Base-by-base conservation (phyloP, 805 yeast species). In the Starmerella stigmatis region DNA sequence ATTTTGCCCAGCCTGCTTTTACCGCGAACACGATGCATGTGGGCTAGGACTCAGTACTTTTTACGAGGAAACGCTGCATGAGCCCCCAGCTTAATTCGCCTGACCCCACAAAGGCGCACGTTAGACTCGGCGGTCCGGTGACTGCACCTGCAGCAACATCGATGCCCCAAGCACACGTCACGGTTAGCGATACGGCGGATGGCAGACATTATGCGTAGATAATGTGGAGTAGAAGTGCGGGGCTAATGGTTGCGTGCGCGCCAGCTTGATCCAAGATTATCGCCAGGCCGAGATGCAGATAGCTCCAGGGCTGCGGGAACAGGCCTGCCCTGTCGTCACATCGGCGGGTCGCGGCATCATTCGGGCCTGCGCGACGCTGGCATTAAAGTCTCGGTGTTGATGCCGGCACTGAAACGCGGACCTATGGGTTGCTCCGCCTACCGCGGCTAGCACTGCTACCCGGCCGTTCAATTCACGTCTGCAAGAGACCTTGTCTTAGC, bases 21-120 rank as follows among this genome's bases (percentile, higher is more conserved):
- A 41, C 33, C 47, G 38, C 39, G 39, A 43, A 22, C 22, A 40
- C 44, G 43, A 39, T 47, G 46, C 45, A 30, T 34, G 16, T 10
- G 45, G 50, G 50, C 19, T 21, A 28, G 49, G 48, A 39, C 48
- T 12, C 44, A 35, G 48, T 45, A 45, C 43, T 45, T 34, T 30
- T 40, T 45, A 45, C 46, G 49, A 43, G 39, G 47, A 35, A 30
- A 28, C 12, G 7, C 40, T 32, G 35, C 26, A 25, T 10, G 30
- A 10, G 27, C 27, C 17, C n/a, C 26, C 35, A 17, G 35, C 35
- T 32, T 32, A 4, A 34, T 13, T 22, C 30, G 40, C 40, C 23
- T 25, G 22, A 36, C 40, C 40, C 40, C 40, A 36, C 40, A 36
- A 29, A 13, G 22, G 25, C 9, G 21, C 13, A 16, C 11, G 40